A percentile compares a stretch with the other conserved stretches of the same genome.
These are phyloP conservation scores for Cladophialophora exuberans DNA, from an alignment of 2,329 filamentous ascomycete genomes.

Conservation along the genomic window DNA sequence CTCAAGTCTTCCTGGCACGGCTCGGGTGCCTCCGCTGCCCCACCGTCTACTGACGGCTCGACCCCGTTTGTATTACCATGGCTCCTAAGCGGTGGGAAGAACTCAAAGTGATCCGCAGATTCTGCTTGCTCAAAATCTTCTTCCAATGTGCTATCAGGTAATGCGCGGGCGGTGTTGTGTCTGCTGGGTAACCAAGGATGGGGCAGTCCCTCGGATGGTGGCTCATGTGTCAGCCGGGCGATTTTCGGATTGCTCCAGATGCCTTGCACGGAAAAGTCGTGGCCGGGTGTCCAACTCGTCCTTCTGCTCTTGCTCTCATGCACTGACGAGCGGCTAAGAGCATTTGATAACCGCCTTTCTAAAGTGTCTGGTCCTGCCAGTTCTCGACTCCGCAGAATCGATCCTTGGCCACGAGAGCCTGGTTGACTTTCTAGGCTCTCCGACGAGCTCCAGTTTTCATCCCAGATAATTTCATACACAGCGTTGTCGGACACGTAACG, in stretches of 20 bases:
- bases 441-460: conserved; percentile 24
- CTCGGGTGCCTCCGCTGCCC: neutral
- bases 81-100: conserved; percentile 28
- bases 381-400: conserved; percentile 7
- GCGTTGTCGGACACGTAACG: conserved; percentile 25
- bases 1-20: neutral
- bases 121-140: neutral
- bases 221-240: conserved; percentile 20
- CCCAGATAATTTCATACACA: conserved; percentile 34
- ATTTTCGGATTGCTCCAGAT: conserved; percentile 19
- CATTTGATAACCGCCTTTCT: conserved; percentile 24
- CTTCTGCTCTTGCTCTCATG: conserved; percentile 8
- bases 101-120: conserved; percentile 18
- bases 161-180: neutral
- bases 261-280: conserved; percentile 9
- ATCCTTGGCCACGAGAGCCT: conserved; percentile 6
- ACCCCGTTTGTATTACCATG: conserved; percentile 15
- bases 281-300: conserved; percentile 10
- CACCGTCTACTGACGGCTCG: neutral
- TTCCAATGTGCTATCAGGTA: neutral
- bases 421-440: conserved; percentile 13
- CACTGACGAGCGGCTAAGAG: conserved; percentile 20
- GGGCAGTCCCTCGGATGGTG: conserved; percentile 22
- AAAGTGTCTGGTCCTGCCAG: conserved; percentile 23
- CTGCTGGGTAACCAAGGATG: conserved; percentile 17